Percentiles rank a stretch among this genome's conserved stretches.
Conservation (phyloP, 1,284 basidiomycete species). For the Coniophora puteana region DNA sequence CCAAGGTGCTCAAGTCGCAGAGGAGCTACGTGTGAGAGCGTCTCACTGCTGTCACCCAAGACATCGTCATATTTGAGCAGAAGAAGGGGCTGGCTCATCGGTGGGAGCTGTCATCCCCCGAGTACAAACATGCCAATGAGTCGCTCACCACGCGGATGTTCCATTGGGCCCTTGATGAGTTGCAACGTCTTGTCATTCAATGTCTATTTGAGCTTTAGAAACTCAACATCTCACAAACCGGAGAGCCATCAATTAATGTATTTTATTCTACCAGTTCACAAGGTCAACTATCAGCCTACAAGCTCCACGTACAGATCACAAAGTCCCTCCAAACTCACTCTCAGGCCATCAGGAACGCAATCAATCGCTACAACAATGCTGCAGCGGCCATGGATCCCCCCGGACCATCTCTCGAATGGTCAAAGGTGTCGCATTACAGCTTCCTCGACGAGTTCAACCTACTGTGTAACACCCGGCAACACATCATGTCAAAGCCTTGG, state of each 20-base stretch:
- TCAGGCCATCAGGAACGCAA: conserved; percentile 11
- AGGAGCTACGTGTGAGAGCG: too few relatives aligned
- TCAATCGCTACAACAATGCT: conserved; percentile 16
- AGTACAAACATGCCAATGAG: conserved; percentile 12
- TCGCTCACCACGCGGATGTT: conserved; percentile 18
- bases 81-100: conserved; percentile 15
- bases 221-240: conserved; percentile 23
- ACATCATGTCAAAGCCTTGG: conserved; percentile 14
- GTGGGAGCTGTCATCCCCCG: conserved; percentile 15
- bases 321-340: conserved; percentile 15
- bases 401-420: conserved; percentile 7
- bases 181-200: conserved; percentile 27
- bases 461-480: conserved; percentile 9
- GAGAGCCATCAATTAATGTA: too few relatives aligned
- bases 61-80: conserved; percentile 16
- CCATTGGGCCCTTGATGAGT: conserved; percentile 18
- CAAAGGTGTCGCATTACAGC: conserved; percentile 11
- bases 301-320: conserved; percentile 16
- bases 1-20: too few relatives aligned
- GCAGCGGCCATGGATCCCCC: conserved; percentile 13
- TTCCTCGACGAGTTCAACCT: conserved; percentile 19
- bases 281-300: conserved; percentile 11
- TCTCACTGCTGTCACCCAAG: conserved; percentile 2
- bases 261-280: not conserved
- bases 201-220: conserved; percentile 30